Base-by-base conservation (phyloP, 2,329 filamentous ascomycete species). In the Cercospora zeina region DNA sequence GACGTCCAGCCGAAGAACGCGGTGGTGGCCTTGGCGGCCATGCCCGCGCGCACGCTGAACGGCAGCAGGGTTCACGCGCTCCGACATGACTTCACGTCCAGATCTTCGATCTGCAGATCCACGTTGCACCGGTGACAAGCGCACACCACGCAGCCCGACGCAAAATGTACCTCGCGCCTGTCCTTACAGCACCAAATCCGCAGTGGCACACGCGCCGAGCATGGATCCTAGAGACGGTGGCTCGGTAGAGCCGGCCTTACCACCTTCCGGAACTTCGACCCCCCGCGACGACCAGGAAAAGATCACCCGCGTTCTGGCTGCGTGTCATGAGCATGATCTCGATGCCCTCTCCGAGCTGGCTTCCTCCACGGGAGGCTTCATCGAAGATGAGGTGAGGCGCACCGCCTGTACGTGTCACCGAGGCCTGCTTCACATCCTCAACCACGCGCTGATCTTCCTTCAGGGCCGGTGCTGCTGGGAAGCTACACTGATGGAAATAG, bases 321-420 rank as follows among this genome's bases (percentile, higher is more conserved):
- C 80, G 33, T 81, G 80, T 68, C 65, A 71, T 10, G 69, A 74
- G 60, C 67, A 67, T 42, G 73, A 82, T 65, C 68, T 80, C 57
- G 64, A 71, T n/a, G 67, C 73, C 47, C 71, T 83, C 33, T 69
- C 74, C 36, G 65, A 70, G 7, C 74, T 81, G 16, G 79, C 81
- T 4, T 77, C 77, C n/a, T 75, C 75, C 54, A 60, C 71, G 53
- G 73, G 75, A 54, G 81, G 81, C 58, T 73, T 83, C 36, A 68
- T 83, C 50, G 76, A 77, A 67, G 81, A 83, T 68, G 70, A 74
- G 37, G 76, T 95, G 65, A 88, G 93, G 68, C 84, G 85, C 71
- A 79, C 81, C 75, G 91, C 90, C 68, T 97, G 93, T 96, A 84
- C 62, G 49, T 39, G 9, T 27, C 56, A 24, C 34, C 11, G 19